phyloP scores from a whole-genome alignment of 2,329 filamentous ascomycete species.

The Ophiostoma sp. region DNA sequence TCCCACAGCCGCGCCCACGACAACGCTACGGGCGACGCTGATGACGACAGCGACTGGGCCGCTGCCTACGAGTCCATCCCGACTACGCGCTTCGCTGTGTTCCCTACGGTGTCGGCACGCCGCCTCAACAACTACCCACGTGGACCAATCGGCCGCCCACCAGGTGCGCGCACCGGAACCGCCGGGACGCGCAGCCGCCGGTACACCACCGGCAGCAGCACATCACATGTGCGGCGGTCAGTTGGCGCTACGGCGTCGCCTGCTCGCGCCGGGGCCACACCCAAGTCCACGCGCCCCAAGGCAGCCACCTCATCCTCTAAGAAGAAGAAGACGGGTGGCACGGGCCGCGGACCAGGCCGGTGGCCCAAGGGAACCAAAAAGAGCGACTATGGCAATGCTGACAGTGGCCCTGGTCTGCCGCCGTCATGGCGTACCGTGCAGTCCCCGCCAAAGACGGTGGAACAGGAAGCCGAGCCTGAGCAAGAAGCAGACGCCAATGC shows the following conservation, averaged over 20 bases:
- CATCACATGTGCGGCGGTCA: too few relatives aligned
- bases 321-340: constrained; percentile 55
- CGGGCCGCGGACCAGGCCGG: constrained; percentile 57
- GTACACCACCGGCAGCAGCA: not conserved
- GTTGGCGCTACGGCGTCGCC: not conserved
- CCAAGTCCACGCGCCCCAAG: constrained; percentile 37
- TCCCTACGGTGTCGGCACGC: constrained; percentile 57
- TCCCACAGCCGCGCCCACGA: not conserved
- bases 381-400: constrained; percentile 61
- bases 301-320: constrained; percentile 36
- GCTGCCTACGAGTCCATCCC: constrained; percentile 55
- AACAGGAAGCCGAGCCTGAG: not conserved
- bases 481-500: not conserved
- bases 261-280: constrained; percentile 31
- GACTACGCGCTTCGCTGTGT: constrained; percentile 68
- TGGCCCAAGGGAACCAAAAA: constrained; percentile 66
- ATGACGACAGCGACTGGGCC: constrained; percentile 39
- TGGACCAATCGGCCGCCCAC: constrained; percentile 38
- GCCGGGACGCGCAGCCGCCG: constrained; percentile 35
- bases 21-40: not conserved
- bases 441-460: too few relatives aligned
- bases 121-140: constrained; percentile 46
- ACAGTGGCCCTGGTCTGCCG: constrained; percentile 58
- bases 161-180: constrained; percentile 35
- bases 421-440: constrained; percentile 42